Conservation (phyloP, 140 eudicot genomes). For the Cichorium intybus region DNA sequence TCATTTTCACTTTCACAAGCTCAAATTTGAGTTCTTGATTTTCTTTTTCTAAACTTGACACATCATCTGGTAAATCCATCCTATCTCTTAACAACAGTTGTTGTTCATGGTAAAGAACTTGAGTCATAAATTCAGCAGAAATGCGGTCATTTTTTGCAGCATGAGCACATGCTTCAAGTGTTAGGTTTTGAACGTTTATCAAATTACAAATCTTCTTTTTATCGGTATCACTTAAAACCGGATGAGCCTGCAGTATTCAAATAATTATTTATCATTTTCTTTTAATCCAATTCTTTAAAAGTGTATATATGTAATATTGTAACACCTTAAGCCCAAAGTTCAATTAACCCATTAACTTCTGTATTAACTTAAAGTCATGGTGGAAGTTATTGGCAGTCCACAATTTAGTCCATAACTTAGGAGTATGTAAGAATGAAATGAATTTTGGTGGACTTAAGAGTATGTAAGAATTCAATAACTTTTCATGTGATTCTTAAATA, state of each 20-base stretch:
- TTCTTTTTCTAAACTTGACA: constrained; percentile 48
- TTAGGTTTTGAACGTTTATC: constrained; percentile 48
- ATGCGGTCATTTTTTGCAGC: constrained; percentile 49
- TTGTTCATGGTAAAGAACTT: constrained; percentile 50
- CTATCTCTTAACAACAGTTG: constrained; percentile 17
- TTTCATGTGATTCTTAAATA: background rate
- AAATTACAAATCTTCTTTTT: constrained; percentile 48
- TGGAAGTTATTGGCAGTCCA: no score
- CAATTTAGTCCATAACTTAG: no score
- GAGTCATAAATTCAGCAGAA: constrained; percentile 45
- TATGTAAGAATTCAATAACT: no score
- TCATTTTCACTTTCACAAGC: constrained; percentile 63
- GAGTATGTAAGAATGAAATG: background rate
- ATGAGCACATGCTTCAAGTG: constrained; percentile 41
- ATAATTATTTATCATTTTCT: background rate
- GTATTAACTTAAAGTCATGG: no score
- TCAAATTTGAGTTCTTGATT: constrained; percentile 77
- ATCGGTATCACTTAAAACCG: constrained; percentile 33
- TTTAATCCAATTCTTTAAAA: no score
- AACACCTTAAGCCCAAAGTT: no score
- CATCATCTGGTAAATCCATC: constrained; percentile 25
- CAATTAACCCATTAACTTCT: no score
- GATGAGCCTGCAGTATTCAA: constrained; percentile 47
- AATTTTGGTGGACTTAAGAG: no score
- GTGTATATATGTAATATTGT: no score